These are phyloP conservation scores for Naganishia liquefaciens DNA, from an alignment of 1,284 basidiomycete genomes.

Conservation along the genomic window DNA sequence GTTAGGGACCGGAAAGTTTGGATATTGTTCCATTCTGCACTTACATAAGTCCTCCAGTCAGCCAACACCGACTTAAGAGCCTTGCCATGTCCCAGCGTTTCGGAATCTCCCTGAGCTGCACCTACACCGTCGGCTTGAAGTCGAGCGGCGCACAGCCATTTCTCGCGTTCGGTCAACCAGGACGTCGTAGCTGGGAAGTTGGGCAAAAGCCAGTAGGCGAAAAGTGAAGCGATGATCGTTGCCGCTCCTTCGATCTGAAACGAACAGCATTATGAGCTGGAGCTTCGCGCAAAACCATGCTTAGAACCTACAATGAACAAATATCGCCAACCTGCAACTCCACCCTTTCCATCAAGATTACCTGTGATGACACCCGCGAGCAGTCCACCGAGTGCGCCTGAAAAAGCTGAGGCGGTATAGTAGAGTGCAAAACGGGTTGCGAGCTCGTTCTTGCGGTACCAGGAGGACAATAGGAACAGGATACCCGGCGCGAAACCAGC, in stretches of 20 bases:
- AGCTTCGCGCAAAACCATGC: not conserved
- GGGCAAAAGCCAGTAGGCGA: slow-evolving; percentile 48
- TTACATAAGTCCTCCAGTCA: slow-evolving; percentile 50
- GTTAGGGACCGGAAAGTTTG: slow-evolving; percentile 25
- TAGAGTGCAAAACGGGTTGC: slow-evolving; percentile 48
- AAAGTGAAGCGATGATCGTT: slow-evolving; percentile 42
- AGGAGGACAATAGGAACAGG: slow-evolving; percentile 36
- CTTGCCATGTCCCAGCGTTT: slow-evolving; percentile 47
- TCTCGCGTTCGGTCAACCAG: slow-evolving; percentile 54
- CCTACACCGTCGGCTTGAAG: slow-evolving; percentile 53
- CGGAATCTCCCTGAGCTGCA: slow-evolving; percentile 42
- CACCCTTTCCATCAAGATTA: slow-evolving; percentile 49
- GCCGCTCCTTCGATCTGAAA: slow-evolving; percentile 47
- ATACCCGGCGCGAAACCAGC: slow-evolving; percentile 38
- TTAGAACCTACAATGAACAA: slow-evolving; percentile 40
- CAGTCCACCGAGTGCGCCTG: slow-evolving; percentile 54
- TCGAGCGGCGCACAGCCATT: slow-evolving; percentile 53
- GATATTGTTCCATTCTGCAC: slow-evolving; percentile 21
- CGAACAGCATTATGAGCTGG: slow-evolving; percentile 14
- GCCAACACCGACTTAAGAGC: slow-evolving; percentile 51
- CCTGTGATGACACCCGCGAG: slow-evolving; percentile 54
- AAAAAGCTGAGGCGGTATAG: slow-evolving; percentile 53
- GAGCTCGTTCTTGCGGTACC: slow-evolving; percentile 45
- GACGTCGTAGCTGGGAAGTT: slow-evolving; percentile 54
- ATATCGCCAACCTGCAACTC: slow-evolving; percentile 52